phyloP scores from a whole-genome alignment of 305 asterid species.

The Fraxinus floribunda region DNA sequence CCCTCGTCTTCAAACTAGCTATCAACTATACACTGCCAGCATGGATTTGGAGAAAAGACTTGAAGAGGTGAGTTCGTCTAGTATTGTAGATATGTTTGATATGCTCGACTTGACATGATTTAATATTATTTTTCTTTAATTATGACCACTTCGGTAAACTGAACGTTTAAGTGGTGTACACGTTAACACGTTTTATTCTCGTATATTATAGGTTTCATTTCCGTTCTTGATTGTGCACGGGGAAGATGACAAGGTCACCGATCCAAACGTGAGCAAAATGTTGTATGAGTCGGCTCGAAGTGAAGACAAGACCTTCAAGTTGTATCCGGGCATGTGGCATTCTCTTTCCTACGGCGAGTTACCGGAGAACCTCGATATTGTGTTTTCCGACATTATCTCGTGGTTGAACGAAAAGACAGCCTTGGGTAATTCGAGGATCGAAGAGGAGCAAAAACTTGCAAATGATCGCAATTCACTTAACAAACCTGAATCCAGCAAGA shows the following conservation, averaged over 20 bases:
- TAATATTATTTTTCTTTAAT: background rate
- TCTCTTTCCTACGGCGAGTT: constrained; percentile 56
- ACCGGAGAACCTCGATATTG: constrained; percentile 45
- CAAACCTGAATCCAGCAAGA: background rate
- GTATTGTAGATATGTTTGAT: background rate
- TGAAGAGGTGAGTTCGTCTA: constrained; percentile 39
- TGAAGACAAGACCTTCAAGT: constrained; percentile 54
- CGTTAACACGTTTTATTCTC: background rate
- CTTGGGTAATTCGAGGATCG: constrained; percentile 19
- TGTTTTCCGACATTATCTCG: constrained; percentile 44
- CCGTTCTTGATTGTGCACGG: constrained; percentile 61
- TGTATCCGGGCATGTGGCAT: constrained; percentile 73
- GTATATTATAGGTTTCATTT: constrained; percentile 39
- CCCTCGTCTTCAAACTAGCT: constrained; percentile 57
- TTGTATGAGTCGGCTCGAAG: constrained; percentile 45
- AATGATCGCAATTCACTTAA: constrained; percentile 30
- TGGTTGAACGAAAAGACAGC: constrained; percentile 43
- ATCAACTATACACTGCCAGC: constrained; percentile 46
- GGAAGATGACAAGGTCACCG: constrained; percentile 54
- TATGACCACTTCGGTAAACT: background rate
- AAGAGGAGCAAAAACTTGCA: constrained; percentile 42
- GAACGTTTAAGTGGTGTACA: background rate
- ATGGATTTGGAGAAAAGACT: constrained; percentile 51
- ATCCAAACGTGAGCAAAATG: constrained; percentile 46
- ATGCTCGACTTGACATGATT: background rate